Evolutionary conservation across 768 basidiomycete genomes (phyloP).

Genomic region (Scleroderma bovista): DNA sequence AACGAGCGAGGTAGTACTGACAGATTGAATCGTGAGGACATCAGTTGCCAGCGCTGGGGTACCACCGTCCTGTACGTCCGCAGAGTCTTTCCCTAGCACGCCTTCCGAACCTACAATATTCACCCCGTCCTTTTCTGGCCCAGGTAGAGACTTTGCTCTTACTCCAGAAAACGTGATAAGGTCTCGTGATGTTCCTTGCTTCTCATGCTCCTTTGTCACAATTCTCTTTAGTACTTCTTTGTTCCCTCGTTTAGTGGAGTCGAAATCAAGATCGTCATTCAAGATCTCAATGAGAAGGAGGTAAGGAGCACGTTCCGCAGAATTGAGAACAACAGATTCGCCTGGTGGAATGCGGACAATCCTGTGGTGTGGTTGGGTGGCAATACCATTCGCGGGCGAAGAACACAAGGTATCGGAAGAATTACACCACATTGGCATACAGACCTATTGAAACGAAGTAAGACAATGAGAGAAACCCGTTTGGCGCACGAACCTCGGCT

Average conservation of each 20-base stretch:
- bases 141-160: constrained; percentile 9
- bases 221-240: constrained; percentile 80
- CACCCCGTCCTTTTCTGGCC: constrained; percentile 7
- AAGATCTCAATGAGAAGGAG: constrained; percentile 89
- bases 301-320: constrained; percentile 93
- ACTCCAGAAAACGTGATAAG: constrained; percentile 39
- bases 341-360: constrained; percentile 97
- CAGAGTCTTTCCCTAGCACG: constrained; percentile 24
- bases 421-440: constrained; percentile 84
- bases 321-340: constrained; percentile 96
- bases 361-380: constrained; percentile 74
- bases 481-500: constrained; percentile 63
- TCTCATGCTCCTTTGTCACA: constrained; percentile 58
- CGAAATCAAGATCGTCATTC: constrained; percentile 87
- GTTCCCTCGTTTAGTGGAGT: constrained; percentile 77
- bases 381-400: constrained; percentile 23
- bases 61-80: constrained; percentile 19
- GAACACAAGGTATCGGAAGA: constrained; percentile 55
- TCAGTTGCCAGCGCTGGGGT: constrained; percentile 8
- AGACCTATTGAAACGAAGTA: constrained; percentile 45
- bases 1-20: constrained; percentile 13
- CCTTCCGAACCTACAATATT: constrained; percentile 28
- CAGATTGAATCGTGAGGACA: constrained; percentile 15
- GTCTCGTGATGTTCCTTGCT: constrained; percentile 53
- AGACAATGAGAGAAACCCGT: constrained; percentile 4